Conservation (phyloP, 1,284 basidiomycete genomes). For the Serendipita sp. region DNA sequence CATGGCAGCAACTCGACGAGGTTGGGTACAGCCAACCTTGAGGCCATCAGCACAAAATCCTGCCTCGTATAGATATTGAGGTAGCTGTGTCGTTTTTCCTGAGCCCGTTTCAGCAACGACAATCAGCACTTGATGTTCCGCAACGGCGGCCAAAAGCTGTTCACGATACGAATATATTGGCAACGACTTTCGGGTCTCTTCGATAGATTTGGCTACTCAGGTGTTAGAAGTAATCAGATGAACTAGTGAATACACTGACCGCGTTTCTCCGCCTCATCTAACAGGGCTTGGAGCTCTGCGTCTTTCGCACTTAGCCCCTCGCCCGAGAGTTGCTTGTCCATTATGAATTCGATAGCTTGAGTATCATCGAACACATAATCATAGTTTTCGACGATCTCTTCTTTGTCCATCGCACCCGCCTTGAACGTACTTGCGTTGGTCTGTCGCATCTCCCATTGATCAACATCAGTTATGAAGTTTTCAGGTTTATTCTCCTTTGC, state of each 20-base stretch:
- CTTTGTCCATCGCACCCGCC: conserved; percentile 80
- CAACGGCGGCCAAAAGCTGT: conserved; percentile 76
- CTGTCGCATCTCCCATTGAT: conserved; percentile 92
- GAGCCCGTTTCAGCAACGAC: conserved; percentile 91
- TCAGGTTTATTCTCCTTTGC: conserved; percentile 68
- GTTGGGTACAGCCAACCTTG: conserved; percentile 96
- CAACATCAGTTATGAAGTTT: conserved; percentile 89
- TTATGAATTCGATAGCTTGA: conserved; percentile 91
- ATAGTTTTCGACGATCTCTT: conserved; percentile 67
- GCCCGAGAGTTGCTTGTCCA: conserved; percentile 66
- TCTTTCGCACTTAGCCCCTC: conserved; percentile 76
- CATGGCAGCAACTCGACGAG: conserved; percentile 97
- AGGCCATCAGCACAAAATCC: conserved; percentile 81
- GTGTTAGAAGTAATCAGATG: conserved; percentile 7
- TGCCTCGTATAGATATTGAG: conserved; percentile 95
- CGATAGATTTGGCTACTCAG: conserved; percentile 64
- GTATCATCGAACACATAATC: conserved; percentile 98
- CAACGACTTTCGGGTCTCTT: conserved; percentile 80
- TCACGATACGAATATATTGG: conserved; percentile 83
- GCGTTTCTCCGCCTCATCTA: conserved; percentile 83
- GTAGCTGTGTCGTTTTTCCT: conserved; percentile 96
- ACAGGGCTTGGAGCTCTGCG: conserved; percentile 71
- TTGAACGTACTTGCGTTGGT: conserved; percentile 79
- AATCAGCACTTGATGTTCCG: conserved; percentile 81
- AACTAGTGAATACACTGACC: conserved; percentile 34